Evolutionary conservation across 2,329 filamentous ascomycete genomes (phyloP).

Genomic region (Colletotrichum abscissum): DNA sequence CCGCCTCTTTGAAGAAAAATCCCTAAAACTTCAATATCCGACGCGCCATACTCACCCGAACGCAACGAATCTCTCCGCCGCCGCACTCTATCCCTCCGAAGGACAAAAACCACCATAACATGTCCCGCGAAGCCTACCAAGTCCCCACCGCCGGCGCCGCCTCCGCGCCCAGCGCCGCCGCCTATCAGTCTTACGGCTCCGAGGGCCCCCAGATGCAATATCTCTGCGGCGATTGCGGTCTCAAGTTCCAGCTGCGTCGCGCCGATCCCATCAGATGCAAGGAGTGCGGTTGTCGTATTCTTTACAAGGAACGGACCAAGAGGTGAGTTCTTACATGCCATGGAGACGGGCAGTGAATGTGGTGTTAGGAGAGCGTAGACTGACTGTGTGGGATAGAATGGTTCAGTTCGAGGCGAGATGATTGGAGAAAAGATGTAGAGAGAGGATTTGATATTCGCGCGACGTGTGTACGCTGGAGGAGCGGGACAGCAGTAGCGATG

Average conservation of each 20-base stretch:
- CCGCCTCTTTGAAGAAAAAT: conserved; percentile 11
- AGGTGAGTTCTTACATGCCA: conserved; percentile 69
- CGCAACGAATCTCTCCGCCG: background rate
- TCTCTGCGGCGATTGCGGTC: conserved; percentile 86
- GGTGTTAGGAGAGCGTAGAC: conserved; percentile 10
- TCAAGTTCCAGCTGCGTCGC: conserved; percentile 79
- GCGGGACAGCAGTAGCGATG: background rate
- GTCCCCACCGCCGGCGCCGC: conserved; percentile 68
- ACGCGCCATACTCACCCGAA: background rate
- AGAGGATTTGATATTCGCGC: background rate
- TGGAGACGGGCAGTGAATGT: background rate
- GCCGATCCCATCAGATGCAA: conserved; percentile 88
- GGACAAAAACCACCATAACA: conserved; percentile 30
- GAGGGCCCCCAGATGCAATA: conserved; percentile 73
- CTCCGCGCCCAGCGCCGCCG: conserved; percentile 54
- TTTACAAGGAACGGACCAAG: conserved; percentile 98
- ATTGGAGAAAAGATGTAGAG: background rate
- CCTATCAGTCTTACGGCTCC: conserved; percentile 55
- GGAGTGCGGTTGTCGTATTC: conserved; percentile 92
- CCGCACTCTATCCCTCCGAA: background rate
- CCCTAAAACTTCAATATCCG: background rate
- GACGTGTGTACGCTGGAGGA: background rate
- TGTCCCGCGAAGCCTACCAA: conserved; percentile 84
- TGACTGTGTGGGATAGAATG: conserved; percentile 72
- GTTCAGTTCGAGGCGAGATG: conserved; percentile 97